Evolutionary conservation across 306 rosid genomes (phyloP).

Genomic region (Psophocarpus tetragonolobus): DNA sequence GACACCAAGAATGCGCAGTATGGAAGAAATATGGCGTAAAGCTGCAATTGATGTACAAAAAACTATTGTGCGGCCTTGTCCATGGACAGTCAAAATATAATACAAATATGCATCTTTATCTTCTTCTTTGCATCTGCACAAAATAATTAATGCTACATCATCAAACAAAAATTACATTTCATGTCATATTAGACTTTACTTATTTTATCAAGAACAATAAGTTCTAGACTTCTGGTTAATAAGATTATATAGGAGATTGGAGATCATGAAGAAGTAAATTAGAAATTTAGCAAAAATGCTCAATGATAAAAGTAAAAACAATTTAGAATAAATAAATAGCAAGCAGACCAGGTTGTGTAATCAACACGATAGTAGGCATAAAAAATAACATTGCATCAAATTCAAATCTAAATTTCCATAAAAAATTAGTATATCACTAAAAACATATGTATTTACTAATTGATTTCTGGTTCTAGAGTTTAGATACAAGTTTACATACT

Average conservation of each 20-base stretch:
- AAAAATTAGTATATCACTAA: slow-evolving; percentile 3
- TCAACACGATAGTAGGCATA: not conserved
- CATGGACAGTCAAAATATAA: slow-evolving; percentile 83
- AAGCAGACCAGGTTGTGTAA: not conserved
- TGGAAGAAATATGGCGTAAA: slow-evolving; percentile 78
- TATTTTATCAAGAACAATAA: slow-evolving; percentile 5
- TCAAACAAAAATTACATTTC: slow-evolving; percentile 15
- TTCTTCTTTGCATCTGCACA: slow-evolving; percentile 90
- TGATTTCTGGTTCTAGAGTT: slow-evolving; percentile 22
- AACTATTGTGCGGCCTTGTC: slow-evolving; percentile 88
- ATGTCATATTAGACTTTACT: slow-evolving; percentile 18
- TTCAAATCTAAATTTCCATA: not conserved
- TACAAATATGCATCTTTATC: slow-evolving; percentile 91
- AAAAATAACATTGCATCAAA: not conserved
- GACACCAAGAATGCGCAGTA: slow-evolving; percentile 73
- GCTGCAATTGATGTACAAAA: slow-evolving; percentile 95
- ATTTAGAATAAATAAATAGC: slow-evolving; percentile 26
- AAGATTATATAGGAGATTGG: not conserved
- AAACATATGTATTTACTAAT: not conserved
- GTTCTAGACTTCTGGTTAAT: not conserved
- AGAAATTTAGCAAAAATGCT: slow-evolving; percentile 22
- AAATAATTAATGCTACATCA: slow-evolving; percentile 9
- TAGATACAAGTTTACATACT: slow-evolving; percentile 58
- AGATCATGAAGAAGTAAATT: not conserved
- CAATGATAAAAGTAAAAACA: slow-evolving; percentile 15